Conservation (phyloP, 2,329 filamentous ascomycete species). For the Graphiopsis chlorocephala region DNA sequence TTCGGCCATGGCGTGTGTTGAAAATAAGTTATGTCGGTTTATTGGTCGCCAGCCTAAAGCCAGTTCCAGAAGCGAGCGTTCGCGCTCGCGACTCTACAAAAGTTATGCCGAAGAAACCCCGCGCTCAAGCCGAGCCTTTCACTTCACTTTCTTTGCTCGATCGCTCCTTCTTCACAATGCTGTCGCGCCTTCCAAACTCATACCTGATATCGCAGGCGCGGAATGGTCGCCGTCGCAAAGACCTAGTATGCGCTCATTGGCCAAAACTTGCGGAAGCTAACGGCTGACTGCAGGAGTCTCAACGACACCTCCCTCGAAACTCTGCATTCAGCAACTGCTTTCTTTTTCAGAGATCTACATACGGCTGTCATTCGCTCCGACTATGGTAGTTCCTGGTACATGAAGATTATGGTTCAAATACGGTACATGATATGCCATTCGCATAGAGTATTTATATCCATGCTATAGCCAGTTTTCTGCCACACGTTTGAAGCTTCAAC, state of each 20-base stretch:
- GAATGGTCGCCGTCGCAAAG: neutral
- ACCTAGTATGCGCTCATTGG: neutral
- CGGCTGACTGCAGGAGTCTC: neutral
- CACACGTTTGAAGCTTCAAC: neutral
- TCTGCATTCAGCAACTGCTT: neutral
- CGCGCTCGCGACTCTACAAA: neutral
- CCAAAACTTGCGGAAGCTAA: neutral
- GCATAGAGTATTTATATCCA: neutral
- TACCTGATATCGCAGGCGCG: neutral
- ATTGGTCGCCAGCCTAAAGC: neutral
- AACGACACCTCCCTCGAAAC: neutral
- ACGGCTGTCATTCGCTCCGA: neutral
- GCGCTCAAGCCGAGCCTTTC: neutral
- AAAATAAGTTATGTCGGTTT: neutral
- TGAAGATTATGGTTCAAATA: too few species aligned
- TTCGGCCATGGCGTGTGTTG: conserved; percentile 10
- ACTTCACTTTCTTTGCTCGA: neutral
- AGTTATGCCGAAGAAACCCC: neutral
- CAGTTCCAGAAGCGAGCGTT: neutral
- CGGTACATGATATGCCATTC: neutral
- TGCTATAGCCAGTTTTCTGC: neutral
- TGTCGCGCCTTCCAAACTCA: neutral
- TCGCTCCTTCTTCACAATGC: neutral
- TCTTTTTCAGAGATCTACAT: neutral
- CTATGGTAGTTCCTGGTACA: neutral